A percentile compares a stretch with the other conserved stretches of the same genome.
These are phyloP conservation scores for Takakia lepidozioides DNA, from an alignment of 225 moss, liverwort and hornwort species.

Conservation along the genomic window DNA sequence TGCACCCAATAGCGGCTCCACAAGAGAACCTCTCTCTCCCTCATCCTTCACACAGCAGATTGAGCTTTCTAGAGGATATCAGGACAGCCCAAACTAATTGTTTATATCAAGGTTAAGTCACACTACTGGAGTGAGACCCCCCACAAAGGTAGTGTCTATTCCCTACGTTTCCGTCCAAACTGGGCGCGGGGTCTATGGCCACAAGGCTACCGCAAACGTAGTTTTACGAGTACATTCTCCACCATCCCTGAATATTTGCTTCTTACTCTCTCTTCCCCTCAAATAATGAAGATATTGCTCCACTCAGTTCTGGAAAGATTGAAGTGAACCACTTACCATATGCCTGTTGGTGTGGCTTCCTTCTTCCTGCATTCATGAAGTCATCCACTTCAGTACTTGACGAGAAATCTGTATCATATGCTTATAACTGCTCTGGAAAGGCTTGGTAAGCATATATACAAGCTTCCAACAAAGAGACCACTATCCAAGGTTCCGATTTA, in stretches of 20 bases:
- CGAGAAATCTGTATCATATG: background rate
- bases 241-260: background rate
- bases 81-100: too few species aligned
- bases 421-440: background rate
- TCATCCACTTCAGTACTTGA: background rate
- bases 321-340: conserved; percentile 16
- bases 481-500: background rate
- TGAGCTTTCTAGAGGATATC: too few species aligned
- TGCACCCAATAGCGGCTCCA: too few species aligned
- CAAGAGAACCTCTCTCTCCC: too few species aligned
- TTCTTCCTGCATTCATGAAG: conserved; percentile 16
- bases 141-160: too few species aligned
- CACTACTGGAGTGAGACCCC: too few species aligned
- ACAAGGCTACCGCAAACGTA: background rate
- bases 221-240: background rate
- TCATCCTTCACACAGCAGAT: too few species aligned
- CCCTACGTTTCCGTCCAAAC: too few species aligned
- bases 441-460: background rate
- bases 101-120: too few species aligned
- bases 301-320: background rate
- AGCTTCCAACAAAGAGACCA: background rate
- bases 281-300: background rate
- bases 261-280: background rate
- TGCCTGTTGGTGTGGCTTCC: conserved; percentile 22
- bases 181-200: too few species aligned